These are phyloP conservation scores for Mychonastes homosphaera DNA, from an alignment of 139 green algal genomes.

Conservation along the genomic window DNA sequence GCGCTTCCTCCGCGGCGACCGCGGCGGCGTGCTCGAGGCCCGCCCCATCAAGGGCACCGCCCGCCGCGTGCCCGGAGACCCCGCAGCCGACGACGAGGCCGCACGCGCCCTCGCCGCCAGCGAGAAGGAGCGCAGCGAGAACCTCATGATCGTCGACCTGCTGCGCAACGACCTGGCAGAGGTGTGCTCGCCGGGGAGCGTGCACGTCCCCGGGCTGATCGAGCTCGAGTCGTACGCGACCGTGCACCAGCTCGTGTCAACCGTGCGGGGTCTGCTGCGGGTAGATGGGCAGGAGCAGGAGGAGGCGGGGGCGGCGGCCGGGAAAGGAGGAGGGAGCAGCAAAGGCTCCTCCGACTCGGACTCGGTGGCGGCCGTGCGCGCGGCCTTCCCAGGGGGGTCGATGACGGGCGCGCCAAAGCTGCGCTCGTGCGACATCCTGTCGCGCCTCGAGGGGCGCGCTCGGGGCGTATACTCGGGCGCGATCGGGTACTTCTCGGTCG, in stretches of 20 bases:
- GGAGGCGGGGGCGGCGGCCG: too few relatives aligned
- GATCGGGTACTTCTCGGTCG: slow-evolving; percentile 81
- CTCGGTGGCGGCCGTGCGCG: slow-evolving; percentile 56
- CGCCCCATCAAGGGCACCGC: slow-evolving; percentile 95
- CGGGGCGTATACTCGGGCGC: slow-evolving; percentile 85
- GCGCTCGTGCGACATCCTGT: slow-evolving; percentile 77
- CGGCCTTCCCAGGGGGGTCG: slow-evolving; percentile 85
- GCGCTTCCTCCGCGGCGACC: slow-evolving; percentile 75
- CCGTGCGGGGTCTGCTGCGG: slow-evolving; percentile 59
- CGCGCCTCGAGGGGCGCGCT: slow-evolving; percentile 68
- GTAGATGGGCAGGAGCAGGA: too few relatives aligned
- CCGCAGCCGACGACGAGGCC: slow-evolving; percentile 45
- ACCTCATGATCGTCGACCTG: slow-evolving; percentile 99
- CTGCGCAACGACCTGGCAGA: slow-evolving; percentile 91
- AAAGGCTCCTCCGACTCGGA: too few relatives aligned
- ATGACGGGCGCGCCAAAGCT: slow-evolving; percentile 92
- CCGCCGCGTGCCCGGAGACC: slow-evolving; percentile 20
- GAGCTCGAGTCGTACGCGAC: slow-evolving; percentile 85
- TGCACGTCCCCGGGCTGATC: slow-evolving; percentile 89
- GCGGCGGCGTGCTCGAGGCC: slow-evolving; percentile 74
- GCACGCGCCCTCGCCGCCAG: slow-evolving; percentile 37
- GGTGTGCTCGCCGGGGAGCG: slow-evolving; percentile 55
- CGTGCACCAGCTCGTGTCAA: slow-evolving; percentile 92
- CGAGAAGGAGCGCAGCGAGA: slow-evolving; percentile 90
- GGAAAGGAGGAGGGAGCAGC: too few relatives aligned